Evolutionary conservation across 1,284 basidiomycete genomes (phyloP).

Genomic region (Trichosporon faecale): DNA sequence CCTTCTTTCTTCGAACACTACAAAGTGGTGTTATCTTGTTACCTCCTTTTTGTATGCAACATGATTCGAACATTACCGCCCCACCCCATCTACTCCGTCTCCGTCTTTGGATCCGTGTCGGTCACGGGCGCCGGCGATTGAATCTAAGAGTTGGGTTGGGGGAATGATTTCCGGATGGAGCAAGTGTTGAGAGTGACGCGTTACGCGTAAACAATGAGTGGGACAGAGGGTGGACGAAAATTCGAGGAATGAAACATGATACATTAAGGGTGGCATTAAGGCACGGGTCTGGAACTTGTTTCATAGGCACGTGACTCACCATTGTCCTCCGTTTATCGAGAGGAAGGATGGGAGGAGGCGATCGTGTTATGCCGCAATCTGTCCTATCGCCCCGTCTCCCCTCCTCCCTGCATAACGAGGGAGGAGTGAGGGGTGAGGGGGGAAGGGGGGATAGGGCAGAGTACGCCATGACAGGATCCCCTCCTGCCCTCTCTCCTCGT

Average conservation of each 20-base stretch:
- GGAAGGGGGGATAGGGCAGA: background rate
- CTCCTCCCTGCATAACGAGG: no score
- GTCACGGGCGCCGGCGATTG: no score
- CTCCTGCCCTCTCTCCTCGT: background rate
- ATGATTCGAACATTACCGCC: no score
- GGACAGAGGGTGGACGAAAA: background rate
- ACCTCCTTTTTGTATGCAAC: no score
- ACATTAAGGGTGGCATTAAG: background rate
- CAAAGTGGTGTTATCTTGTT: no score
- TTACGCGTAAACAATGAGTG: background rate
- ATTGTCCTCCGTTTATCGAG: no score
- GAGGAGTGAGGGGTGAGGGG: no score
- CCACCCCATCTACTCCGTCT: background rate
- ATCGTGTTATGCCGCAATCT: background rate
- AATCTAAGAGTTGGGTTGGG: no score
- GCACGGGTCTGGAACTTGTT: background rate
- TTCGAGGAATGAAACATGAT: background rate
- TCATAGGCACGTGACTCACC: no score
- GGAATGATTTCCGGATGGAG: no score
- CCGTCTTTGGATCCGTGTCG: no score
- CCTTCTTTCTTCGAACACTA: no score
- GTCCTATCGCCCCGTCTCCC: background rate
- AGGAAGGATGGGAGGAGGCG: background rate
- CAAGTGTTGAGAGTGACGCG: background rate
- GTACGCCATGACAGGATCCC: background rate